Percentiles rank a stretch among this genome's conserved stretches.
Conservation (phyloP, 768 basidiomycete genomes). For the Chlorophyllum brunneum region DNA sequence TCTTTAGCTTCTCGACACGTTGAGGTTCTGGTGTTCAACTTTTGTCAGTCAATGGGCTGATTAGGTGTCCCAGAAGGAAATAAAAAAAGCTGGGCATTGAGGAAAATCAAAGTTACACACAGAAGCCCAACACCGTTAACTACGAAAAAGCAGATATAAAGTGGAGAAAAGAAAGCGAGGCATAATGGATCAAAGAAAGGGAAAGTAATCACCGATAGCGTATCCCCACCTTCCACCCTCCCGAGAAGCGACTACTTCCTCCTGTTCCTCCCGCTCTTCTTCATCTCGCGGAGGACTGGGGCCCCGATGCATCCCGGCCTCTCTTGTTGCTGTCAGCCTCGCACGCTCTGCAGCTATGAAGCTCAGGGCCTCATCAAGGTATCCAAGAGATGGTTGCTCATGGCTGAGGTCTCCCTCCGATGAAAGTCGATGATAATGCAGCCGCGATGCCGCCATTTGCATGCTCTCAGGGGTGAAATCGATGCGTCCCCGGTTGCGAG, state of each 20-base stretch:
- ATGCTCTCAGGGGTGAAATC: background rate
- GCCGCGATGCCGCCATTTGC: background rate
- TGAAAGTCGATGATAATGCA: background rate
- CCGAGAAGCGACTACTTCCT: background rate
- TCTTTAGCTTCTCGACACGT: background rate
- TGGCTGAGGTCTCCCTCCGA: slow-evolving; percentile 15
- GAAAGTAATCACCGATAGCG: slow-evolving; percentile 11
- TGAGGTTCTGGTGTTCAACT: slow-evolving; percentile 5
- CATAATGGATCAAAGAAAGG: slow-evolving; percentile 7
- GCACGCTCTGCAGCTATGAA: slow-evolving; percentile 73
- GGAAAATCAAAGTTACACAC: background rate
- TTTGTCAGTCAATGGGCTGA: slow-evolving; percentile 1
- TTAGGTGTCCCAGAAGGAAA: background rate
- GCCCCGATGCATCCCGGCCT: slow-evolving; percentile 22
- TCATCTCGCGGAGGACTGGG: background rate
- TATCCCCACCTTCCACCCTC: background rate
- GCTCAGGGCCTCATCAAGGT: slow-evolving; percentile 68
- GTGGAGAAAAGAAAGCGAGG: background rate
- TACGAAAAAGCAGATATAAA: background rate
- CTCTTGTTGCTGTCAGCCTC: slow-evolving; percentile 46
- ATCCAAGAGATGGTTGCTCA: slow-evolving; percentile 64
- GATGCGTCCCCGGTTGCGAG: too few relatives aligned
- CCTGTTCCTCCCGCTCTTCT: background rate
- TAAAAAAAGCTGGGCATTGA: background rate
- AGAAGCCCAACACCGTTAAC: slow-evolving; percentile 1